phyloP scores from a whole-genome alignment of 148 eudicot genomes.

The Hydrangea macrophylla region DNA sequence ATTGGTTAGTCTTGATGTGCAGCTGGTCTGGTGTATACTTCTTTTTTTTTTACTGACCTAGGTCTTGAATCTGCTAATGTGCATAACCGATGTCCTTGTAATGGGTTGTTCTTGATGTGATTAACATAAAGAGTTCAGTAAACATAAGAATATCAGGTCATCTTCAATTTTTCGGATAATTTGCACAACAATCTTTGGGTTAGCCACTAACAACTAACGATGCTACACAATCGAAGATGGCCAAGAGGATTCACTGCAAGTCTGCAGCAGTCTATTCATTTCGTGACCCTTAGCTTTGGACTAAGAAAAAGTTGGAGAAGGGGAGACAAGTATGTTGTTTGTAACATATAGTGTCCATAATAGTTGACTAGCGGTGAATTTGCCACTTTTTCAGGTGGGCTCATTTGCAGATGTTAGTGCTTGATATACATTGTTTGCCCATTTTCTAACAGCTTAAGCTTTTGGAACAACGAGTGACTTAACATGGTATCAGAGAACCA shows the following conservation, averaged over 20 bases:
- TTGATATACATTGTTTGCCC: too few relatives aligned
- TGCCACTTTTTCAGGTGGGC: not conserved
- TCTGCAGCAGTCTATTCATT: not conserved
- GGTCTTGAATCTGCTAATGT: conserved; percentile 81
- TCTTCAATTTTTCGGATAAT: not conserved
- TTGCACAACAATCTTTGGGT: not conserved
- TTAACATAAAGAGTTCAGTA: not conserved
- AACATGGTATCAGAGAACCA: too few relatives aligned
- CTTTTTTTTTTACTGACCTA: conserved; percentile 72
- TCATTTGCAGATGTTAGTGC: too few relatives aligned
- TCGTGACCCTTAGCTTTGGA: not conserved
- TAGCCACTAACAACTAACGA: not conserved
- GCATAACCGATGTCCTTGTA: conserved; percentile 30
- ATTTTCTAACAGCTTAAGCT: too few relatives aligned
- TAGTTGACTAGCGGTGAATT: not conserved
- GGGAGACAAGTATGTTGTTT: not conserved
- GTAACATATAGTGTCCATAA: not conserved
- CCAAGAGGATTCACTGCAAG: not conserved
- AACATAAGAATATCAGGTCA: not conserved
- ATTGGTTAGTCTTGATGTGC: not conserved
- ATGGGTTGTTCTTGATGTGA: not conserved
- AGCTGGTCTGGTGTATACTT: not conserved
- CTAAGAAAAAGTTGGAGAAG: not conserved
- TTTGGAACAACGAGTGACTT: too few relatives aligned
- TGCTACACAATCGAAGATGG: not conserved